Evolutionary conservation across 495 filamentous ascomycete genomes (phyloP).

Genomic region (Stereocaulon alpinum): DNA sequence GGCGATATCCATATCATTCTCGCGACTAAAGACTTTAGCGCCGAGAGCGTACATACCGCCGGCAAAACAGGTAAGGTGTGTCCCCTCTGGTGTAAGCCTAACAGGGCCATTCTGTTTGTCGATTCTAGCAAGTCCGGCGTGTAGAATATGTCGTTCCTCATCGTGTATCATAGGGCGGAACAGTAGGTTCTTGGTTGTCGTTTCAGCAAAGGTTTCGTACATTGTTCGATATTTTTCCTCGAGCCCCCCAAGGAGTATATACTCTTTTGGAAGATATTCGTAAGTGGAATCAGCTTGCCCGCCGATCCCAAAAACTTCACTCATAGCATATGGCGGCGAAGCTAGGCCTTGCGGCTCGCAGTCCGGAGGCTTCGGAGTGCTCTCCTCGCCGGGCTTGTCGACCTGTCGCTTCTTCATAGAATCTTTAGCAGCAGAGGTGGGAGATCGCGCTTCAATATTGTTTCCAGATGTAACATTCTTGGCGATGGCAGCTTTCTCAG

Average conservation of each 20-base stretch:
- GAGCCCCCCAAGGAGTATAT: constrained; percentile 67
- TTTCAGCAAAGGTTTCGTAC: constrained; percentile 63
- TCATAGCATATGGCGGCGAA: constrained; percentile 21
- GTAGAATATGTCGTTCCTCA: constrained; percentile 59
- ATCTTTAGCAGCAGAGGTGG: background rate
- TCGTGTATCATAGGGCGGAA: constrained; percentile 77
- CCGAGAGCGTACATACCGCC: constrained; percentile 92
- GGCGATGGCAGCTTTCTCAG: background rate
- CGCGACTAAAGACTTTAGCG: constrained; percentile 72
- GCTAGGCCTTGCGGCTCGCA: constrained; percentile 47
- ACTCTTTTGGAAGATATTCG: constrained; percentile 85
- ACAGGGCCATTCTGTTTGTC: constrained; percentile 8
- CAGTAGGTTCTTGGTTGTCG: constrained; percentile 64
- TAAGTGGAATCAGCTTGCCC: constrained; percentile 85
- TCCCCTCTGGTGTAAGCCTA: constrained; percentile 40
- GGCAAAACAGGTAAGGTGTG: constrained; percentile 80
- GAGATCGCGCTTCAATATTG: too few relatives aligned
- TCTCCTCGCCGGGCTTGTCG: background rate
- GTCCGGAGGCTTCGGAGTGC: constrained; percentile 22
- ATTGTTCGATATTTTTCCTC: constrained; percentile 71
- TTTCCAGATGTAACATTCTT: too few relatives aligned
- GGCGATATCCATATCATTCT: constrained; percentile 71
- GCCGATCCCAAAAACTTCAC: constrained; percentile 44
- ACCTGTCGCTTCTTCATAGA: background rate
- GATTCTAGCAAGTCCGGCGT: constrained; percentile 50